Base-by-base conservation (phyloP, 1,284 basidiomycete genomes). In the Filobasidium uniguttulatum region DNA sequence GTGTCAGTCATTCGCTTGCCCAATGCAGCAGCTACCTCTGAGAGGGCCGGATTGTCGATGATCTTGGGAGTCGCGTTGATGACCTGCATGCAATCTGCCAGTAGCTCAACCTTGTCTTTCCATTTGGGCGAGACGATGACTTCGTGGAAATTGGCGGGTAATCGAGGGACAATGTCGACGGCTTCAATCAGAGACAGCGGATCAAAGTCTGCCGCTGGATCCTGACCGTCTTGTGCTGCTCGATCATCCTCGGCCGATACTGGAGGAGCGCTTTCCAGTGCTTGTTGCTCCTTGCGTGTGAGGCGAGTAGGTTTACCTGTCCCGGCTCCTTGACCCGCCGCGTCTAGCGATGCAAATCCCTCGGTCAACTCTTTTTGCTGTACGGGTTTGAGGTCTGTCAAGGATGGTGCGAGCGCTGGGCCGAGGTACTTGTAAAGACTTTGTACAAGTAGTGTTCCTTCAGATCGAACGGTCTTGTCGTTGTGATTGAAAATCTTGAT, bases 341-440 rank as follows among this genome's bases (percentile, higher is more conserved):
- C 80, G 60, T 94, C 89, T 72, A 93, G 75, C 26, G 67, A 71
- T 56, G 86, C 86, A 61, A 96, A 99, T 0, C 80, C 76, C 62
- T 94, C 91, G 60, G 88, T 87, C 54, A 99, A 69, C 62, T 98
- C 94, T 65, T 96, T 91, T 37, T 91, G 81, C 68, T 98, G 94
- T n/a, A 98, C 90, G 0, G 94, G 89, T 67, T 99, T 99, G 55
- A 99, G 76, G 57, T 94, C 86, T n/a, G 79, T 72, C 9, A 99
- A 72, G 70, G 82, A 88, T 38, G 89, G 79, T 49, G 89, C 82
- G 54, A 98, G 82, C 0, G 82, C 84, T 1, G 83, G 73, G 20
- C 94, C 94, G 56, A 98, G 80, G 65, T 81, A 91, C 56, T 83
- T 82, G 72, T 98, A 93, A 5, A 98, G 71, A 3, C 76, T 73